Evolutionary conservation across 139 green algal genomes (phyloP).

Genomic region (Zygnema circumcarinatum): DNA sequence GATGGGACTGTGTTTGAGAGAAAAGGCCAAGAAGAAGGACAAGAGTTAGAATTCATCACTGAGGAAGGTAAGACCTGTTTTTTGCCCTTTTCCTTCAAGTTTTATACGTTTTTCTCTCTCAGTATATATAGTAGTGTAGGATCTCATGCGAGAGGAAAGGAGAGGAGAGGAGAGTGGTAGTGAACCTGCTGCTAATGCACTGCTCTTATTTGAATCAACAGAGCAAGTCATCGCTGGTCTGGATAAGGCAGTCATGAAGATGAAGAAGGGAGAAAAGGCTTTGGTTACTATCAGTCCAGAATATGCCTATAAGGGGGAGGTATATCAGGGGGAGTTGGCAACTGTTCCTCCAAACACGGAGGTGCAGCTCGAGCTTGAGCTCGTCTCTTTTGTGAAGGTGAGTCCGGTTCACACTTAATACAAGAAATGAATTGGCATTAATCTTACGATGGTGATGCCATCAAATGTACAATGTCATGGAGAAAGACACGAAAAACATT

Average conservation of each 20-base stretch:
- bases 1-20: constrained; percentile 73
- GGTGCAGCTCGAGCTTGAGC: constrained; percentile 87
- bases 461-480: no score
- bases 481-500: no score
- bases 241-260: constrained; percentile 84
- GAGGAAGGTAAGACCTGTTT: constrained; percentile 70
- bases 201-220: constrained; percentile 28
- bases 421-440: no score
- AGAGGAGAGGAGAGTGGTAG: no score
- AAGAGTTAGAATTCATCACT: constrained; percentile 72
- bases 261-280: constrained; percentile 85
- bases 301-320: constrained; percentile 72
- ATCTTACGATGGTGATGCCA: no score
- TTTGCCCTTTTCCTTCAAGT: no score
- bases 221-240: constrained; percentile 74
- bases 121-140: no score
- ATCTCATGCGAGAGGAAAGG: no score
- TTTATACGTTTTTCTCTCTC: no score
- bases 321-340: constrained; percentile 3
- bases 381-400: constrained; percentile 61
- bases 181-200: no score
- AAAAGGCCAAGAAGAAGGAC: constrained; percentile 67
- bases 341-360: constrained; percentile 83
- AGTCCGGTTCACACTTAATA: no score
- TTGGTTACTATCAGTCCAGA: constrained; percentile 78